Evolutionary conservation across 2,329 filamentous ascomycete genomes (phyloP).

Genomic region (Nigrospora sphaerica): DNA sequence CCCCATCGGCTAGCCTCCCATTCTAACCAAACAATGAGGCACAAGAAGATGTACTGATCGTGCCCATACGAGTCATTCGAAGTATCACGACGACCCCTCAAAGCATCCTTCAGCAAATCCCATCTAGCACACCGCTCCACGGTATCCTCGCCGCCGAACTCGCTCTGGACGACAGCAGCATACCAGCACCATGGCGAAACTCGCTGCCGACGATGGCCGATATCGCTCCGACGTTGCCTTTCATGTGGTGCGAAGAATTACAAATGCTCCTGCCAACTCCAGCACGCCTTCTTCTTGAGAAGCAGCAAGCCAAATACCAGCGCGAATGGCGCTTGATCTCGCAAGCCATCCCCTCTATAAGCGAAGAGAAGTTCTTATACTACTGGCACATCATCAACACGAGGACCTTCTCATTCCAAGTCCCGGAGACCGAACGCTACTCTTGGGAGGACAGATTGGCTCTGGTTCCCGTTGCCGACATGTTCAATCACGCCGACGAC

Average conservation of each 20-base stretch:
- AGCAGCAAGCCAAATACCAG: constrained; percentile 16
- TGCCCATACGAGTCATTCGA: neutral
- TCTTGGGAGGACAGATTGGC: constrained; percentile 3
- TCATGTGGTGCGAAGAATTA: neutral
- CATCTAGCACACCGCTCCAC: neutral
- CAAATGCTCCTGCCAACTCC: neutral
- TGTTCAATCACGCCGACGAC: constrained; percentile 4
- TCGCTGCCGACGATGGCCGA: neutral
- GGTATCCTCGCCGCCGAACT: neutral
- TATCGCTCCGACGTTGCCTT: neutral
- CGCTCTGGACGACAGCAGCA: neutral
- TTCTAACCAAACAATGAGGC: neutral
- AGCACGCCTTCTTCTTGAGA: neutral
- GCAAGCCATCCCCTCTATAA: neutral
- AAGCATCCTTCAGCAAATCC: neutral
- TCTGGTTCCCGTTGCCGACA: constrained; percentile 4
- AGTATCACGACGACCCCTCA: neutral
- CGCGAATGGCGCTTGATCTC: neutral
- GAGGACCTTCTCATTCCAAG: constrained; percentile 51
- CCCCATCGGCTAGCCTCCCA: too few relatives aligned
- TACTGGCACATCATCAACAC: constrained; percentile 57
- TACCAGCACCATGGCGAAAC: neutral
- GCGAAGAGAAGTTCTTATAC: constrained; percentile 35
- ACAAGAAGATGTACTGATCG: neutral
- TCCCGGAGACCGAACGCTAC: constrained; percentile 25